Percentiles rank a stretch among this genome's conserved stretches.
Conservation (phyloP, 1,284 basidiomycete species). For the Cerioporus squamosus region DNA sequence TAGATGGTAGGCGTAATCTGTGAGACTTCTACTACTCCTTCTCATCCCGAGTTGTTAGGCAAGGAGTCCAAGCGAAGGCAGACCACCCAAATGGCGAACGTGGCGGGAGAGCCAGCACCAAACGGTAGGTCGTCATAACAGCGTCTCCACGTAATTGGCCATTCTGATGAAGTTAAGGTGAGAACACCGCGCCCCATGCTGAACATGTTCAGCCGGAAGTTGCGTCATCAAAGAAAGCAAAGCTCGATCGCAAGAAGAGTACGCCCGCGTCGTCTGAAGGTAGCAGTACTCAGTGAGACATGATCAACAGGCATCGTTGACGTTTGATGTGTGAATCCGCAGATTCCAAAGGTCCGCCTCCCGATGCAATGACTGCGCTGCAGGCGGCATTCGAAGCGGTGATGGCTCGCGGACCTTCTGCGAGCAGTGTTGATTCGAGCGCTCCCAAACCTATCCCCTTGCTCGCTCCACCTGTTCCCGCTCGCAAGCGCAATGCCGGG, state of each 20-base stretch:
- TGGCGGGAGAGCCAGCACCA: too few species aligned
- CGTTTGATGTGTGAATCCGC: background rate
- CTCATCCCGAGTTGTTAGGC: too few species aligned
- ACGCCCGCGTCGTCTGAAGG: background rate
- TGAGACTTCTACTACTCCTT: too few species aligned
- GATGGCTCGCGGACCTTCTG: conserved; percentile 6
- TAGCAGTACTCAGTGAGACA: background rate
- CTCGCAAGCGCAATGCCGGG: conserved; percentile 15
- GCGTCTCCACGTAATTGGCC: too few species aligned
- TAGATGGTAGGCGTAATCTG: too few species aligned
- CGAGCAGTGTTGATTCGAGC: background rate
- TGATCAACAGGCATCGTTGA: too few species aligned
- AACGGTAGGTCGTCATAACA: too few species aligned
- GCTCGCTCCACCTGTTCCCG: background rate
- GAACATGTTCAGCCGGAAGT: too few species aligned
- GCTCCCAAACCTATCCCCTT: background rate
- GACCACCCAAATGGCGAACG: too few species aligned
- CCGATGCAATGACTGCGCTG: conserved; percentile 3
- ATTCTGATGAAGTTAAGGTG: too few species aligned
- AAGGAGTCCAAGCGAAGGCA: too few species aligned
- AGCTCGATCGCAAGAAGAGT: conserved; percentile 3
- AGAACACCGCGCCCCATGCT: too few species aligned
- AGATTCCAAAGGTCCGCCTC: background rate
- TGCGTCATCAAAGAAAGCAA: background rate
- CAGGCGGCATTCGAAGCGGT: conserved; percentile 12